These are phyloP conservation scores for Geranomyces variabilis DNA, from an alignment of 192 early-diverging fungal genomes.

Conservation along the genomic window DNA sequence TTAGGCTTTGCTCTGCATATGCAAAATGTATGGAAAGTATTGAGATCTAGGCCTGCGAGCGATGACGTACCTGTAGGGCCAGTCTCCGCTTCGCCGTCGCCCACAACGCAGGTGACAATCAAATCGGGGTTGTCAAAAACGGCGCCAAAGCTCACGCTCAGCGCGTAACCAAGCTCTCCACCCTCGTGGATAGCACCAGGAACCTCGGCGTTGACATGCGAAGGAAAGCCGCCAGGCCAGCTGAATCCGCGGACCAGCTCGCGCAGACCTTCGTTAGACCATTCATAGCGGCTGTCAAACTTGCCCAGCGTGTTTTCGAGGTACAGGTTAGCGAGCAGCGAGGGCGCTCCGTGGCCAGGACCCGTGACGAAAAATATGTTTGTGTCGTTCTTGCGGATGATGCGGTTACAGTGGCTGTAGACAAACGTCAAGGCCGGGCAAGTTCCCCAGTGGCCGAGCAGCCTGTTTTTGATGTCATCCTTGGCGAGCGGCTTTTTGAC, in stretches of 20 bases:
- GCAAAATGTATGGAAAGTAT: background rate
- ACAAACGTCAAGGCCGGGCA: constrained; percentile 49
- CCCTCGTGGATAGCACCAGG: constrained; percentile 54
- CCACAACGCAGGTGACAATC: constrained; percentile 54
- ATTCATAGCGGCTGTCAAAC: constrained; percentile 43
- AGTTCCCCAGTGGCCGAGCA: constrained; percentile 54
- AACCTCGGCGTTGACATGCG: constrained; percentile 47
- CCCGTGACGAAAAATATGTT: constrained; percentile 46
- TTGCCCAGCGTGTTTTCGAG: constrained; percentile 45
- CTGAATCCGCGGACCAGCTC: constrained; percentile 37
- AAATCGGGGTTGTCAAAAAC: constrained; percentile 52
- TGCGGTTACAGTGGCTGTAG: constrained; percentile 48
- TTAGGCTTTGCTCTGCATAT: constrained; percentile 50
- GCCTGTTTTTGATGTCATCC: constrained; percentile 45
- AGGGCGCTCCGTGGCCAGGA: constrained; percentile 53
- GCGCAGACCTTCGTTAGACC: constrained; percentile 31
- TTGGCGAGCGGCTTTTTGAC: constrained; percentile 20
- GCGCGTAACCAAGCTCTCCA: constrained; percentile 50
- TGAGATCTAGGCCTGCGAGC: background rate
- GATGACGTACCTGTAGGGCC: no score
- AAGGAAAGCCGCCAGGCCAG: constrained; percentile 53
- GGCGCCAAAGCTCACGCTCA: constrained; percentile 50
- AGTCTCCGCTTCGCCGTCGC: constrained; percentile 29
- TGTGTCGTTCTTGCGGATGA: constrained; percentile 45
- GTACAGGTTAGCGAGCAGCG: constrained; percentile 46